Evolutionary conservation across 2,329 filamentous ascomycete genomes (phyloP), one percentile per base, ranked within the genome.

Genomic region (Xylaria digitata): DNA sequence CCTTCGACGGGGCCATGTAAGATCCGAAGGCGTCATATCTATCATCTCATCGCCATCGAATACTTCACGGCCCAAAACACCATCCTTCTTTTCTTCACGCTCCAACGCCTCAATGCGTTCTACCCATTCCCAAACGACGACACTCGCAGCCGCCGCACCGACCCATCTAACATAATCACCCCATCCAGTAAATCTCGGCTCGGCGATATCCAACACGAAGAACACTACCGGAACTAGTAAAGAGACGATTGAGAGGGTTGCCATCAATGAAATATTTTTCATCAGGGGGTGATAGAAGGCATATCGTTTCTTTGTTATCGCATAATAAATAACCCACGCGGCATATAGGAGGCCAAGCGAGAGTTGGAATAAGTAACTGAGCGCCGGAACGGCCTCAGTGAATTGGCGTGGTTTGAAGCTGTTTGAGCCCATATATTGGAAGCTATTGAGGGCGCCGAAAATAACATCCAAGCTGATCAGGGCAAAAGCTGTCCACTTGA

Each of bases 41-140:
- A 97, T 84, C 90, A 96, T 96, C 76, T 97, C 94, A 74, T 97
- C 94, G 3, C 94, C 94, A 72, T 97, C 94, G 75, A 97, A 97
- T 0, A 97, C 89, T 76, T 97, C 94, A 70, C 94, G 85, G 3
- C 94, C 94, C 1, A 97, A 81, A 62, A 97, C 96, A 0, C 94
- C 94, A 73, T 97, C 94, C 79, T 96, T 97, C 80, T 94, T 93
- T 78, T 97, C 94, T 78, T 97, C 94, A 72, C 94, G 88, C 81
- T 97, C 94, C 68, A 97, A 80, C 0, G 94, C 93, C 78, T 97
- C 94, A 55, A 97, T 97, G 30, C 94, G 87, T 79, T 97, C 94
- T 2, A 97, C 94, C 94, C 94, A 97, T 79, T 97, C 94, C 94
- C 94, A 97, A 1, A 97, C 94, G 23, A 97, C 92, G n/a, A 97